Percentiles rank a stretch among this genome's conserved stretches.
Conservation (phyloP, 1,284 basidiomycete species). For the Cutaneotrichosporon sp. region DNA sequence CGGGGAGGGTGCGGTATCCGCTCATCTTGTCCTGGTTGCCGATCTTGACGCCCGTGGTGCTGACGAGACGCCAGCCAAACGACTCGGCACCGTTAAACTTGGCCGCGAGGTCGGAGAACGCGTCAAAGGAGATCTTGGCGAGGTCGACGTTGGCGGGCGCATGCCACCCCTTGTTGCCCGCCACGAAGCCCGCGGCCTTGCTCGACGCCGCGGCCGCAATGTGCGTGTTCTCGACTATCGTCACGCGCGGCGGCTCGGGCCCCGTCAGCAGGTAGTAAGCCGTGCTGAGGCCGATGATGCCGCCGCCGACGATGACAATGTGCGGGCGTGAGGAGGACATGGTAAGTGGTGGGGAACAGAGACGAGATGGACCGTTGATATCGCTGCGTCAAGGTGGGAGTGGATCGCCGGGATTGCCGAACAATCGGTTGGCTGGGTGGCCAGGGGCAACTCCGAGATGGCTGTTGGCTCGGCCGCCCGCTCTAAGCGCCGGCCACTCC, state of each 20-base stretch:
- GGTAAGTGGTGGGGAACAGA: background rate
- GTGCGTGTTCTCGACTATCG: conserved; percentile 63
- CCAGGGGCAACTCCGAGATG: background rate
- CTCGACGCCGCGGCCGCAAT: conserved; percentile 63
- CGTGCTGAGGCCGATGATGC: conserved; percentile 80
- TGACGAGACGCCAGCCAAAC: conserved; percentile 64
- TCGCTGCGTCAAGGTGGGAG: background rate
- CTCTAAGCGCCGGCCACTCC: background rate
- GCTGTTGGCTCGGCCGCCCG: background rate
- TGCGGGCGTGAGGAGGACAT: conserved; percentile 6
- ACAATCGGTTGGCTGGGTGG: background rate
- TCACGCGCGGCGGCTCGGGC: conserved; percentile 29
- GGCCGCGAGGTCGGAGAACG: conserved; percentile 73
- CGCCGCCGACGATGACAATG: conserved; percentile 56
- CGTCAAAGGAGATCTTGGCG: conserved; percentile 69
- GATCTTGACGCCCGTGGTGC: conserved; percentile 17
- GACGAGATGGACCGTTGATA: background rate
- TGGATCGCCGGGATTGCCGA: background rate
- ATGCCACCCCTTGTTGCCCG: conserved; percentile 63
- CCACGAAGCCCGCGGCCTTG: conserved; percentile 84
- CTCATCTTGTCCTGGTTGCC: conserved; percentile 19
- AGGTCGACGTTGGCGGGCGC: conserved; percentile 56
- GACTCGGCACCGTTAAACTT: conserved; percentile 65
- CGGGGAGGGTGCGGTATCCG: conserved; percentile 20
- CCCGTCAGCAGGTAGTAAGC: conserved; percentile 55